phyloP scores from a whole-genome alignment of 805 yeast genomes.

The Limtongia smithiae region DNA sequence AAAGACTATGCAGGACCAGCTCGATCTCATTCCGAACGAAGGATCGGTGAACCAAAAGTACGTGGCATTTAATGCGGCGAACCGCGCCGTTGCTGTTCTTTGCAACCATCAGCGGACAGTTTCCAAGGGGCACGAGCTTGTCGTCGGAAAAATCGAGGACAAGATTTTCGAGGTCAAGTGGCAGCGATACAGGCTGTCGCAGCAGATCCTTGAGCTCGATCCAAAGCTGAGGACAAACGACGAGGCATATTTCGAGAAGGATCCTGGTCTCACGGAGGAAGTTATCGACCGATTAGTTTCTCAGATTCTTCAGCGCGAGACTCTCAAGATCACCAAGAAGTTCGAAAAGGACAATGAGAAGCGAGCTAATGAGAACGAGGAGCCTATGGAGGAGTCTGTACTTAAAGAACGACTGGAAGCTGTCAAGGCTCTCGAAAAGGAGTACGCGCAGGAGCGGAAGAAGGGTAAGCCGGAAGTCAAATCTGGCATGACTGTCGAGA shows the following conservation, averaged over 20 bases:
- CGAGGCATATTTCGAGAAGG: constrained; percentile 60
- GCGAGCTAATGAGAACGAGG: constrained; percentile 53
- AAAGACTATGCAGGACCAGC: constrained; percentile 92
- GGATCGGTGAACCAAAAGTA: constrained; percentile 87
- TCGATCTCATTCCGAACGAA: constrained; percentile 77
- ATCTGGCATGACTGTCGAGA: constrained; percentile 55
- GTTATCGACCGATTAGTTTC: constrained; percentile 58
- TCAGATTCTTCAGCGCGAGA: constrained; percentile 56
- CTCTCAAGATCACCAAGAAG: constrained; percentile 60
- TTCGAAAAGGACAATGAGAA: constrained; percentile 77
- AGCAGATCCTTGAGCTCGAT: constrained; percentile 66
- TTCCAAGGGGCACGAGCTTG: constrained; percentile 74
- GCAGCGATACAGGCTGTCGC: constrained; percentile 73
- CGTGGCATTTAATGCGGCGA: constrained; percentile 87
- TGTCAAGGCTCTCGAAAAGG: constrained; percentile 49
- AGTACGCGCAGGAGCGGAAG: constrained; percentile 42
- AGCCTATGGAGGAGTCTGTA: constrained; percentile 49
- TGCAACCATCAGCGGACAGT: constrained; percentile 97
- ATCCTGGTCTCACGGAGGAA: constrained; percentile 63
- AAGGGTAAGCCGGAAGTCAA: constrained; percentile 58
- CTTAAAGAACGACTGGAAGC: constrained; percentile 56
- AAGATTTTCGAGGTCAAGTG: constrained; percentile 76
- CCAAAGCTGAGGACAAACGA: constrained; percentile 48
- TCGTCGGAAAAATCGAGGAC: constrained; percentile 75
- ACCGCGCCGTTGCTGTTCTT: constrained; percentile 88